These are phyloP conservation scores for Backusella westeae DNA, from an alignment of 192 early-diverging fungal species.

Conservation along the genomic window DNA sequence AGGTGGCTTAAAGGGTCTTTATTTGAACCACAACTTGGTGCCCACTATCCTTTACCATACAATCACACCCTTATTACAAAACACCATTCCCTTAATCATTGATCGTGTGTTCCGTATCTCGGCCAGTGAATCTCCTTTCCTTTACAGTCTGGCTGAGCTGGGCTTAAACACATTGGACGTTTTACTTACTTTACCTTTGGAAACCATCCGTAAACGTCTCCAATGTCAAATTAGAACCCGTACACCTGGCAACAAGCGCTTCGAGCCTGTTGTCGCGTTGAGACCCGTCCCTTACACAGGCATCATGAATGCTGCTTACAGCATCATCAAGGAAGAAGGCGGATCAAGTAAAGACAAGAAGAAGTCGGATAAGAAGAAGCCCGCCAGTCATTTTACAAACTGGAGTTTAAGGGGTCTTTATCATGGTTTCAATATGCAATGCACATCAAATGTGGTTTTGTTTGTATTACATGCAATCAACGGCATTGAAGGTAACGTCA, in stretches of 20 bases:
- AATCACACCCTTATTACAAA: conserved; percentile 69
- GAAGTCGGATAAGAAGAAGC: neutral
- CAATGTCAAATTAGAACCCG: conserved; percentile 75
- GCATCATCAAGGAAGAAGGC: conserved; percentile 77
- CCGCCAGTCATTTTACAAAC: conserved; percentile 21
- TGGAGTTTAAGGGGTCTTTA: conserved; percentile 70
- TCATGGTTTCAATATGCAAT: conserved; percentile 65
- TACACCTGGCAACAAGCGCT: conserved; percentile 48
- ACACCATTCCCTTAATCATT: conserved; percentile 62
- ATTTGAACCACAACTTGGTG: conserved; percentile 66
- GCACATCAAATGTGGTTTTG: conserved; percentile 52
- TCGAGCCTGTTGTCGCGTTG: conserved; percentile 63
- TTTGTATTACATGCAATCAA: conserved; percentile 62
- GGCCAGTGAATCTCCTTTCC: conserved; percentile 58
- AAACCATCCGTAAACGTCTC: conserved; percentile 82
- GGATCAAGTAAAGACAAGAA: conserved; percentile 33
- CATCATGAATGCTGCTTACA: conserved; percentile 63
- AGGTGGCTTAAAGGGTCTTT: conserved; percentile 66
- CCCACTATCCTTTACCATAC: conserved; percentile 82
- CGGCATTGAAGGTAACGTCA: conserved; percentile 46
- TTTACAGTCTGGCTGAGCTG: conserved; percentile 61
- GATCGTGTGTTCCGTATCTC: conserved; percentile 61
- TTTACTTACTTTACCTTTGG: conserved; percentile 78
- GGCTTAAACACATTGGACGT: conserved; percentile 70
- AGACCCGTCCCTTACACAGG: conserved; percentile 73